These are phyloP conservation scores for Zelopaecilomyces penicillatus DNA, from an alignment of 2,329 filamentous ascomycete genomes.

Conservation along the genomic window DNA sequence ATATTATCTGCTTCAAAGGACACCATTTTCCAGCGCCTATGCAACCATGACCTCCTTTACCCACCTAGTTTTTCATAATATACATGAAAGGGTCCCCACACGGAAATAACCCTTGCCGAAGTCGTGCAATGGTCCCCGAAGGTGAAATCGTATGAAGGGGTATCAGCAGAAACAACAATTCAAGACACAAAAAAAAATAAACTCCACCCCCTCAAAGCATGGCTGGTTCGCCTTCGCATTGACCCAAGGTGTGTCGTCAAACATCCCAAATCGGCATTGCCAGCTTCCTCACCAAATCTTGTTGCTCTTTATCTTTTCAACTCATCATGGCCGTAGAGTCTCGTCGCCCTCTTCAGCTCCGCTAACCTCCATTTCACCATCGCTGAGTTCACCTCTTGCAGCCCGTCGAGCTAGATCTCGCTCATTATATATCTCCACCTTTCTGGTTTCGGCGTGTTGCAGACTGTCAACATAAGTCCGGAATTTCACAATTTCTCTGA, in stretches of 20 bases:
- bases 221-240: background rate
- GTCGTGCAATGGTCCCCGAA: too few species aligned
- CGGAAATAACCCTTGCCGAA: too few species aligned
- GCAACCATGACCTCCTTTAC: too few species aligned
- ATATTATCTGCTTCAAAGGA: too few species aligned
- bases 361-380: constrained; percentile 29
- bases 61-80: too few species aligned
- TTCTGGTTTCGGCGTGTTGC: constrained; percentile 59
- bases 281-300: too few species aligned
- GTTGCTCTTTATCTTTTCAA: too few species aligned
- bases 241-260: background rate
- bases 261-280: too few species aligned
- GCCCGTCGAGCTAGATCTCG: constrained; percentile 43
- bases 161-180: background rate
- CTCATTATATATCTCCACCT: constrained; percentile 62
- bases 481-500: constrained; percentile 95
- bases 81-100: too few species aligned
- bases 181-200: background rate
- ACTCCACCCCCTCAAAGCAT: constrained; percentile 1
- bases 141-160: background rate
- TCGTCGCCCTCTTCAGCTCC: constrained; percentile 27
- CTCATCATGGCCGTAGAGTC: constrained; percentile 23
- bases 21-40: too few species aligned
- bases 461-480: constrained; percentile 87
- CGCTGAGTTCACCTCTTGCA: constrained; percentile 37